Percentiles rank a stretch among this genome's conserved stretches.
phyloP scores from a whole-genome alignment of 805 yeast species.

The Debaryomyces prosopidis region DNA sequence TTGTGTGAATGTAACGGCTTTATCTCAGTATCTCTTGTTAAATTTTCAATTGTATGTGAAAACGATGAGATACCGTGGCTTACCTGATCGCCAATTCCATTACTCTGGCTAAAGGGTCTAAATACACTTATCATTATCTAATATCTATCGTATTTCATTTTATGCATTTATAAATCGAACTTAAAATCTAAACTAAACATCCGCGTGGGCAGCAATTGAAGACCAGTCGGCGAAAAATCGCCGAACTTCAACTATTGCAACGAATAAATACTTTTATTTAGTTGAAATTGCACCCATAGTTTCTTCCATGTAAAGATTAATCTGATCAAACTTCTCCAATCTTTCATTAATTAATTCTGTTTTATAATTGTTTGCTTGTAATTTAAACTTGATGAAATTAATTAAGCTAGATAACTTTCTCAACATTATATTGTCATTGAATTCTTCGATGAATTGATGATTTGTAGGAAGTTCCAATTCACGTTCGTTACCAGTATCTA shows the following conservation, averaged over 20 bases:
- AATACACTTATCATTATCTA: conserved; percentile 15
- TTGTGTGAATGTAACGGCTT: conserved; percentile 65
- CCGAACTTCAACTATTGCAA: not conserved
- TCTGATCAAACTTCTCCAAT: conserved; percentile 16
- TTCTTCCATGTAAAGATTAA: conserved; percentile 19
- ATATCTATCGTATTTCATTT: not conserved
- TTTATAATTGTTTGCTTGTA: conserved; percentile 2
- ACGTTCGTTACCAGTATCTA: not conserved
- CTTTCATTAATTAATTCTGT: conserved; percentile 10
- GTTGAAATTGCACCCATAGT: conserved; percentile 2
- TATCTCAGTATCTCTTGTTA: conserved; percentile 38
- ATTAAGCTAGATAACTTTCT: conserved; percentile 9
- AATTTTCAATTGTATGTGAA: conserved; percentile 23
- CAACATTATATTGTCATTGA: conserved; percentile 8
- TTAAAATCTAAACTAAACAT: no score
- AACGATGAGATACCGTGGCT: conserved; percentile 14
- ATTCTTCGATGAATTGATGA: conserved; percentile 2
- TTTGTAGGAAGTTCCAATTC: not conserved
- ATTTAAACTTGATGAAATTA: conserved; percentile 13
- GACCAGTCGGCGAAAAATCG: not conserved
- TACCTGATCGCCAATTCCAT: not conserved
- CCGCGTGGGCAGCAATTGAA: not conserved
- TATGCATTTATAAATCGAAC: no score
- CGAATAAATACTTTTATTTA: no score
- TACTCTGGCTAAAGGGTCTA: conserved; percentile 7